These are phyloP conservation scores for Margaritispora aquatica DNA, from an alignment of 495 filamentous ascomycete species.

Conservation along the genomic window DNA sequence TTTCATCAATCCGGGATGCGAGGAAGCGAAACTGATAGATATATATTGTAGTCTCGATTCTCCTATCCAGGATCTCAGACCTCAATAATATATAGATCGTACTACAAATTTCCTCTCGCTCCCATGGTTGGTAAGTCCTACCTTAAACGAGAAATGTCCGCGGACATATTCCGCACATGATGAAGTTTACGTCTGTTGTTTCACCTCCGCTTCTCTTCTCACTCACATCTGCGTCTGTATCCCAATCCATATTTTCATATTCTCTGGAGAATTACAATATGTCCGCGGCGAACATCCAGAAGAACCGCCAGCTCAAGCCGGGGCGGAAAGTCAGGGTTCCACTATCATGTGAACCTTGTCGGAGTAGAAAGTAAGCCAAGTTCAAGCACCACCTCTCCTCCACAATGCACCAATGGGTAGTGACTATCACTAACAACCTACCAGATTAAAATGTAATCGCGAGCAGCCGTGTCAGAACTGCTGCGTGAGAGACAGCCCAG, in stretches of 20 bases:
- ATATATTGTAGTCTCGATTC: no score
- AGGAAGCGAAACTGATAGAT: no score
- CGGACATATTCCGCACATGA: background rate
- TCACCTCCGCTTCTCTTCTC: background rate
- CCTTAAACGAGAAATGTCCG: background rate
- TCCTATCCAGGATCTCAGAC: no score
- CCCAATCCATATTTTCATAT: background rate
- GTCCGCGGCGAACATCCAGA: background rate
- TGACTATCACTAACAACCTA: conserved; percentile 2
- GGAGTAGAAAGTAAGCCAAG: conserved; percentile 30
- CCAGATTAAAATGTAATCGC: conserved; percentile 36
- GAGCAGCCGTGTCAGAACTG: conserved; percentile 34
- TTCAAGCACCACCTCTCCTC: no score
- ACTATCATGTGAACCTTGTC: conserved; percentile 33
- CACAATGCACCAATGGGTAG: background rate
- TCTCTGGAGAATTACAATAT: background rate
- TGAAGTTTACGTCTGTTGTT: background rate
- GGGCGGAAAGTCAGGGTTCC: conserved; percentile 16
- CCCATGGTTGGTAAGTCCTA: no score
- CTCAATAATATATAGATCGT: no score
- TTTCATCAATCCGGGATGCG: no score
- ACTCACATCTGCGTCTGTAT: background rate
- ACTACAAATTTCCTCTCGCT: no score
- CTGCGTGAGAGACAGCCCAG: conserved; percentile 20
- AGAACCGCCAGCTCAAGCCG: conserved; percentile 2